Evolutionary conservation across 805 yeast genomes (phyloP).

Genomic region (Saturnispora besseyi): DNA sequence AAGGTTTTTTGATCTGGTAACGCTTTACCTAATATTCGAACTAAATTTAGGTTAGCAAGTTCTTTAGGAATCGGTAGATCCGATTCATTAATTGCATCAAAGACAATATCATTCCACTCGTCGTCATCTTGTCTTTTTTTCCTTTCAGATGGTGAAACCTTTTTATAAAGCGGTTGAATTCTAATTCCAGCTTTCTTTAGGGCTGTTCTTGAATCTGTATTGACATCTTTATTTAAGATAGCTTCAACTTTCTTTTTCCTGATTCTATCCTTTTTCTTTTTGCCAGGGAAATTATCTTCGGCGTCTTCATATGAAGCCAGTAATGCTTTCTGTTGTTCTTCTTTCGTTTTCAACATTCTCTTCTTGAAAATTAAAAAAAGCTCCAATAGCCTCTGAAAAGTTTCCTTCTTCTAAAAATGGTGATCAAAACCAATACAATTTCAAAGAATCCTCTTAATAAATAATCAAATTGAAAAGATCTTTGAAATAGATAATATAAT

Average conservation of each 20-base stretch:
- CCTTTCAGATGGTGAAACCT: slow-evolving; percentile 5
- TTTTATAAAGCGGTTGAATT: slow-evolving; percentile 3
- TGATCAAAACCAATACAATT: neutral
- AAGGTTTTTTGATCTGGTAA: neutral
- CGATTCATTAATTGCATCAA: slow-evolving; percentile 2
- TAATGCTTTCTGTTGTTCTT: neutral
- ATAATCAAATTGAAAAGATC: too few relatives aligned
- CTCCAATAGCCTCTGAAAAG: neutral
- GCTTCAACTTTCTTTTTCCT: slow-evolving; percentile 10
- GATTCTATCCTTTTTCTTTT: slow-evolving; percentile 3
- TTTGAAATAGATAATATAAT: too few relatives aligned
- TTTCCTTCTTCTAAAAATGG: neutral
- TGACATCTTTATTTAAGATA: slow-evolving; percentile 7
- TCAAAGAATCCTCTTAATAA: too few relatives aligned
- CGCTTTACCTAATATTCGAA: neutral
- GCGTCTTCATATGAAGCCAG: slow-evolving; percentile 1
- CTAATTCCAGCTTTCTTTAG: slow-evolving; percentile 8
- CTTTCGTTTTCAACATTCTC: neutral
- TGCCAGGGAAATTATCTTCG: slow-evolving; percentile 8
- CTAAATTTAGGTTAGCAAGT: neutral
- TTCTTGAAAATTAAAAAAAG: neutral
- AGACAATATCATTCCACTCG: slow-evolving; percentile 4
- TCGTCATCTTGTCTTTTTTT: neutral
- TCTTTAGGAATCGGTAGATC: neutral
- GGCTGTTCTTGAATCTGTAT: slow-evolving; percentile 3